These are phyloP conservation scores for Zymoseptoria brevis DNA, from an alignment of 2,329 filamentous ascomycete species.

Conservation along the genomic window DNA sequence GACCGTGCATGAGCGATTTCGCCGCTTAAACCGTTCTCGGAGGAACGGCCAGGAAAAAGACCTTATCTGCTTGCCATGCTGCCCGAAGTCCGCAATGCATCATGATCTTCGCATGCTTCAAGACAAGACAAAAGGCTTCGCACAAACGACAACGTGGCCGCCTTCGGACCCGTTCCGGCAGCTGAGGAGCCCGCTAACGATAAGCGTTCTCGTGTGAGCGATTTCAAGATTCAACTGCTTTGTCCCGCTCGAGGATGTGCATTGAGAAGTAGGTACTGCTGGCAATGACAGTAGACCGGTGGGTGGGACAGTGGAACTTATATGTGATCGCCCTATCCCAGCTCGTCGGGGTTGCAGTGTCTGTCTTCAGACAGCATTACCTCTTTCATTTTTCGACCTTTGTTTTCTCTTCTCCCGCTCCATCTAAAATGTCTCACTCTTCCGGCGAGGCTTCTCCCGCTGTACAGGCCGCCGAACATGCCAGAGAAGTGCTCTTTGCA, in stretches of 20 bases:
- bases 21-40: not conserved
- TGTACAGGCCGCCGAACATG: slow-evolving; percentile 5
- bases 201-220: not conserved
- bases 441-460: slow-evolving; percentile 1
- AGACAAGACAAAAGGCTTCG: not conserved
- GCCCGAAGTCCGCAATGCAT: not conserved
- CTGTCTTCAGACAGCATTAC: not conserved
- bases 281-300: not conserved
- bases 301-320: not conserved
- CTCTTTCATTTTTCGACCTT: not conserved
- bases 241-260: not conserved
- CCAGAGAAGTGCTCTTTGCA: slow-evolving; percentile 8
- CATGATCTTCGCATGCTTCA: not conserved
- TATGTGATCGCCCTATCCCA: not conserved
- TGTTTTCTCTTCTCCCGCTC: not conserved
- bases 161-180: not conserved
- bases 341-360: not conserved
- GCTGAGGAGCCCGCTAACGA: not conserved
- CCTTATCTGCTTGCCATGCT: not conserved
- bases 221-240: not conserved
- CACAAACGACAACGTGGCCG: not conserved
- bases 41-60: not conserved
- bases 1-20: not conserved
- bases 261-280: not conserved
- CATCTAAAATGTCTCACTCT: slow-evolving; percentile 8